Evolutionary conservation across 345 rosid genomes (phyloP).

Genomic region (Citropsis articulata): DNA sequence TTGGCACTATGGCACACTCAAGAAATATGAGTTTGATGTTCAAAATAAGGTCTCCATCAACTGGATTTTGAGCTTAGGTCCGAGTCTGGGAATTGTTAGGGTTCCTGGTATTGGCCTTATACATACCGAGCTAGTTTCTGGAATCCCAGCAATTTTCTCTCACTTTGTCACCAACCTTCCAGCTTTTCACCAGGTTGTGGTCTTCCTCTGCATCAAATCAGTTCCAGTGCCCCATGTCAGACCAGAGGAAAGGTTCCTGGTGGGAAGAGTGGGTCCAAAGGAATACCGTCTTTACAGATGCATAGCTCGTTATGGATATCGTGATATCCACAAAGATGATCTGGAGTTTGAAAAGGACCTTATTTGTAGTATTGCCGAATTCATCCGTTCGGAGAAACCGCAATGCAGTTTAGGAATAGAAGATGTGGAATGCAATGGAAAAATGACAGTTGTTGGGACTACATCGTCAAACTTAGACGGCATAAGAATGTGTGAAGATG

Average conservation of each 20-base stretch:
- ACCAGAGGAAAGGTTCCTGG: constrained; percentile 83
- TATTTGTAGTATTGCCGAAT: constrained; percentile 78
- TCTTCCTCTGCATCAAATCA: constrained; percentile 90
- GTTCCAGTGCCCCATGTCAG: constrained; percentile 94
- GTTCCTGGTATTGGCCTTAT: constrained; percentile 90
- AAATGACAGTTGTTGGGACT: constrained; percentile 73
- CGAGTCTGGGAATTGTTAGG: constrained; percentile 79
- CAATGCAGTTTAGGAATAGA: constrained; percentile 20
- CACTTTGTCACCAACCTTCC: constrained; percentile 99
- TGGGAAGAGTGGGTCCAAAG: constrained; percentile 86
- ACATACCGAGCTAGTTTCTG: constrained; percentile 89
- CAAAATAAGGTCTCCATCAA: constrained; percentile 89
- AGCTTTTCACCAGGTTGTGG: constrained; percentile 90
- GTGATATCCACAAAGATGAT: constrained; percentile 84
- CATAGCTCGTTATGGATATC: constrained; percentile 91
- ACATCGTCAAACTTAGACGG: constrained; percentile 58
- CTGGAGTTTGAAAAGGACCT: constrained; percentile 86
- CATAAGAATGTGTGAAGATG: constrained; percentile 49
- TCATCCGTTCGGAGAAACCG: constrained; percentile 54
- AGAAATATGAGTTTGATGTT: constrained; percentile 82
- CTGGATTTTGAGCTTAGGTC: constrained; percentile 86
- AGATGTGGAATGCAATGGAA: constrained; percentile 43
- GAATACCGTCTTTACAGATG: constrained; percentile 82
- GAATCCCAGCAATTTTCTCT: constrained; percentile 94
- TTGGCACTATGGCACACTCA: constrained; percentile 94